Percentiles rank a stretch among this genome's conserved stretches.
These are phyloP conservation scores for Allomyces arbusculus DNA, from an alignment of 192 early-diverging fungal genomes.

Conservation along the genomic window DNA sequence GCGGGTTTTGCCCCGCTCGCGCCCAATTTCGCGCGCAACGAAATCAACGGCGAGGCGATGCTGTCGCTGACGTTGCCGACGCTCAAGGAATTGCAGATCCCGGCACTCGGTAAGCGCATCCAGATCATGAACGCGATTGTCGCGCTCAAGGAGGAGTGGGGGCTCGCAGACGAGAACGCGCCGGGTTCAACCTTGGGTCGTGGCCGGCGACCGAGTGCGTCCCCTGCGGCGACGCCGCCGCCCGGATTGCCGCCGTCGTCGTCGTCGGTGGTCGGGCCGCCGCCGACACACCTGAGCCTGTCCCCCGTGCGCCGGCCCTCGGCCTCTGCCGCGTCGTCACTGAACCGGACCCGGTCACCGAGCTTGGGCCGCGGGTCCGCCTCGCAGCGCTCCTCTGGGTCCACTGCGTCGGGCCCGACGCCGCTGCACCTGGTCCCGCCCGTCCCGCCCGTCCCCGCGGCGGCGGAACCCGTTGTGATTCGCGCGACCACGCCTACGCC, in stretches of 20 bases:
- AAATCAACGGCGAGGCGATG: slow-evolving; percentile 43
- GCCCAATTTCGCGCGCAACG: slow-evolving; percentile 31
- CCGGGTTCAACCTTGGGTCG: not conserved
- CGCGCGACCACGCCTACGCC: not conserved
- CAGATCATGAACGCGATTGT: slow-evolving; percentile 44
- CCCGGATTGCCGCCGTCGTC: not conserved
- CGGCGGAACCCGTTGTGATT: not conserved
- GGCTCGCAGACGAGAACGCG: not conserved
- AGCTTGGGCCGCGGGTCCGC: not conserved
- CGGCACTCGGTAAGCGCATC: slow-evolving; percentile 37
- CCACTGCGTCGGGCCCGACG: not conserved
- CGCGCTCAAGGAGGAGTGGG: slow-evolving; percentile 21
- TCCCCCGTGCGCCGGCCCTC: no score
- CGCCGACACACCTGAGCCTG: no score
- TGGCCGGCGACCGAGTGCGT: not conserved
- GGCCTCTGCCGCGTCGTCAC: no score
- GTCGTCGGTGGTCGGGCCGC: not conserved
- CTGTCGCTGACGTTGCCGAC: slow-evolving; percentile 35
- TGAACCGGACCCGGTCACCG: no score
- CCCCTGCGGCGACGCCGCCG: not conserved
- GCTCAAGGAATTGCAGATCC: slow-evolving; percentile 45
- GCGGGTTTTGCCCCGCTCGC: slow-evolving; percentile 24
- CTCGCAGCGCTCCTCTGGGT: not conserved
- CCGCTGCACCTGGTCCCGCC: not conserved
- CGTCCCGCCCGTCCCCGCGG: not conserved